Base-by-base conservation (phyloP, 2,329 filamentous ascomycete species). In the Penicillium sp. region DNA sequence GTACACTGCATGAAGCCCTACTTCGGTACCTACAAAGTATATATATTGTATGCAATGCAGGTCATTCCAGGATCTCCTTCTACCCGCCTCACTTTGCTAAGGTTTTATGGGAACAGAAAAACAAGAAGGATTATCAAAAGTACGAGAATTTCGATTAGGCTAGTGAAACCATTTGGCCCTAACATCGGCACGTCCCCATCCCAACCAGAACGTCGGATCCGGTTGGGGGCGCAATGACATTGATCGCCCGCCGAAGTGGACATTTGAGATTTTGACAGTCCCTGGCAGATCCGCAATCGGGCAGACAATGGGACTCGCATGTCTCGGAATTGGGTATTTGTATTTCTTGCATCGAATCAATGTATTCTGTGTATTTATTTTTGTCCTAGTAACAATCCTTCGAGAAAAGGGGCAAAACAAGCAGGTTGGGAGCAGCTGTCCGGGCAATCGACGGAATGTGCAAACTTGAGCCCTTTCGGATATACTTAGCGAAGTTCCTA, bases 141-240 rank as follows among this genome's bases (percentile, higher is more conserved):
- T 45, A 13, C 29, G 39, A 22, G 14, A 13, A 50, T 22, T 50
- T 13, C 3, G 31, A 50, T 35, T 7, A 26, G n/a, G 48, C 39
- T 53, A 43, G 50, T 53, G 50, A 53, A 53, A 53, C 43, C 50
- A 9, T 31, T 53, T 44, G 26, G 35, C 50, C 45, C 48, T 46
- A 53, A 55, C 26, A 53, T 60, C 58, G 51, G 52, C 52, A 53
- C 31, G 58, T 64, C 63, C 47, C 46, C 58, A 65, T 61, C 50
- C 44, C 60, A 61, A 62, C 62, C 63, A 62, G 21, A 47, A 47
- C 60, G 52, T 58, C 62, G 62, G 62, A 65, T 62, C 53, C 48
- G 48, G 58, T 55, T 59, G 58, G 53, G 31, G 57, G 57, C 56
- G 57, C 39, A 63, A 63, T 60, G 50, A 48, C 47, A 50, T 21